phyloP scores from a whole-genome alignment of 2,329 filamentous ascomycete genomes.

The Harringtonia aguacate region DNA sequence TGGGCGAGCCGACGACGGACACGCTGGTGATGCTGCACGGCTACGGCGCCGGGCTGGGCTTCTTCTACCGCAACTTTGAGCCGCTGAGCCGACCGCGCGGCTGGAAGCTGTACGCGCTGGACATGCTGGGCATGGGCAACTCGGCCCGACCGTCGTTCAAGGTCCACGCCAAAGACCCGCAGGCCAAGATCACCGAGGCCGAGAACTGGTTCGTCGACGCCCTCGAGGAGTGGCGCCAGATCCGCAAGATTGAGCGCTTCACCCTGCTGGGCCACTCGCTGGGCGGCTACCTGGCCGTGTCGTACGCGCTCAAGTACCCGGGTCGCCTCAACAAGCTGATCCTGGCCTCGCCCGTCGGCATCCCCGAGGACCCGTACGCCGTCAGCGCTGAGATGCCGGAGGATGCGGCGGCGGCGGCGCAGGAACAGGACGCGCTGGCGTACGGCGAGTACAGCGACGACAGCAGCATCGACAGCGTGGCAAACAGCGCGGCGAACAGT shows the following conservation, averaged over 20 bases:
- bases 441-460: constrained; percentile 17
- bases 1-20: constrained; percentile 69
- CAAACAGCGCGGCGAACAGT: constrained; percentile 5
- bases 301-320: constrained; percentile 93
- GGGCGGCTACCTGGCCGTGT: constrained; percentile 88
- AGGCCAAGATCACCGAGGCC: constrained; percentile 75
- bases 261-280: constrained; percentile 89
- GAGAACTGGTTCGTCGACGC: constrained; percentile 96
- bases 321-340: constrained; percentile 93
- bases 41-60: constrained; percentile 90
- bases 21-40: constrained; percentile 94
- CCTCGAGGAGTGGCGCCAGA: constrained; percentile 87
- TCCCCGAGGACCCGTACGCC: constrained; percentile 89
- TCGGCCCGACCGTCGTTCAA: constrained; percentile 75
- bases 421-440: constrained; percentile 51
- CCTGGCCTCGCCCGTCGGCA: constrained; percentile 84
- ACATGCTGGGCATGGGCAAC: constrained; percentile 90
- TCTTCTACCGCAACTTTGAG: constrained; percentile 98
- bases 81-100: constrained; percentile 65
- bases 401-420: constrained; percentile 65
- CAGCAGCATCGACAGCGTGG: constrained; percentile 10
- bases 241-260: constrained; percentile 83
- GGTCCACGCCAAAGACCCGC: constrained; percentile 72
- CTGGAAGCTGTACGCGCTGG: constrained; percentile 88
- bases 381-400: constrained; percentile 62